Percentiles rank a stretch among this genome's conserved stretches.
Conservation (phyloP, 768 basidiomycete genomes). For the Tricholoma bakamatsutake region DNA sequence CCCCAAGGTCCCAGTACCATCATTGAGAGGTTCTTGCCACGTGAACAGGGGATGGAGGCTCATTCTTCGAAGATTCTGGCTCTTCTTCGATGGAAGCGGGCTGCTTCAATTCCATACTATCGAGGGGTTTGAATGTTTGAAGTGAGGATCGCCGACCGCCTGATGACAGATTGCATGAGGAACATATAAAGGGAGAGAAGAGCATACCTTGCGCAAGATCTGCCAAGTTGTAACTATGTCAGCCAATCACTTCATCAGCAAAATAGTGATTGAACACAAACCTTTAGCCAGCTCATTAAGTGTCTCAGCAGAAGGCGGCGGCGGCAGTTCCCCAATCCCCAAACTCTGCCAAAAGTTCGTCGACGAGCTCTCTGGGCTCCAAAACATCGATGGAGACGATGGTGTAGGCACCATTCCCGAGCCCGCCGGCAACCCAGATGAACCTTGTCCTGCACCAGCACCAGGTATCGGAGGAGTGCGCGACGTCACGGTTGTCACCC, state of each 20-base stretch:
- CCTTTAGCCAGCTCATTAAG: conserved; percentile 13
- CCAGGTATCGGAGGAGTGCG: conserved; percentile 5
- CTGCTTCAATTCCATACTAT: not conserved
- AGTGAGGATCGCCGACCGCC: conserved; percentile 10
- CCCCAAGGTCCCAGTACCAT: conserved; percentile 5
- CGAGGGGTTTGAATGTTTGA: not conserved
- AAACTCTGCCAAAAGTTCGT: conserved; percentile 3
- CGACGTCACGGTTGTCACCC: conserved; percentile 1
- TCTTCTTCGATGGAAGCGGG: not conserved
- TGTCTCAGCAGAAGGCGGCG: conserved; percentile 3
- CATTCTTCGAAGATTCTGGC: not conserved
- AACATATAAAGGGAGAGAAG: not conserved
- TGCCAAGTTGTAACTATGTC: not conserved
- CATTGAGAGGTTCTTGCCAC: not conserved
- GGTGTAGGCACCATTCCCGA: not conserved
- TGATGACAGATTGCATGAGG: not conserved
- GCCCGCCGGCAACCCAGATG: not conserved
- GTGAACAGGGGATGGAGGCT: not conserved
- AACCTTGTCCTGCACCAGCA: not conserved
- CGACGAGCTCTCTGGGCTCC: not conserved
- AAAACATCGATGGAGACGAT: not conserved
- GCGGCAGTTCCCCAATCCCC: conserved; percentile 2
- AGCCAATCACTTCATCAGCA: not conserved
- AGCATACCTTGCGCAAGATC: conserved; percentile 11
- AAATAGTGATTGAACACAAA: not conserved